phyloP scores from a whole-genome alignment of 805 yeast genomes.

The Yamadazyma laniorum region DNA sequence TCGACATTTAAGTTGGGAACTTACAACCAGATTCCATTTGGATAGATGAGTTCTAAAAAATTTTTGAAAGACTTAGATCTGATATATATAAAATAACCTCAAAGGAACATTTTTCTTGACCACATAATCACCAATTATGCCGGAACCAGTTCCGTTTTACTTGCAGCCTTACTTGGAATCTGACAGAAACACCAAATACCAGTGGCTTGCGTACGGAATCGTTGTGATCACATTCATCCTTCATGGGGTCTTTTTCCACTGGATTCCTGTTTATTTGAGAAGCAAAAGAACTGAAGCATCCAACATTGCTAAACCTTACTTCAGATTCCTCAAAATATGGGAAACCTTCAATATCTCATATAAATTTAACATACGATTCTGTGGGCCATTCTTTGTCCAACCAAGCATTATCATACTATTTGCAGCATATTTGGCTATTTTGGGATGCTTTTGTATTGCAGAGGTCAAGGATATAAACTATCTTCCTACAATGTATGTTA shows the following conservation, averaged over 20 bases:
- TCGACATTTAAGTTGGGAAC: too few relatives aligned
- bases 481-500: conserved; percentile 35
- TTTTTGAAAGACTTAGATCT: too few relatives aligned
- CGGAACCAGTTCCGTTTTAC: conserved; percentile 27
- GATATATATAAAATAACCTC: too few relatives aligned
- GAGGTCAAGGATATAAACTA: conserved; percentile 40
- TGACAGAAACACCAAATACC: conserved; percentile 32
- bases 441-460: conserved; percentile 25
- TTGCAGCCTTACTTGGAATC: conserved; percentile 40
- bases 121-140: too few relatives aligned
- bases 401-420: conserved; percentile 39
- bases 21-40: neutral
- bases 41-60: too few relatives aligned
- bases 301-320: conserved; percentile 20
- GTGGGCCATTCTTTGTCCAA: conserved; percentile 30
- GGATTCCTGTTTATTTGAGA: conserved; percentile 39
- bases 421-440: conserved; percentile 26
- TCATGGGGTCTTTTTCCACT: conserved; percentile 43
- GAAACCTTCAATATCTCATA: conserved; percentile 26
- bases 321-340: conserved; percentile 27
- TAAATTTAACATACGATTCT: conserved; percentile 17
- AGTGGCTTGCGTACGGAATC: conserved; percentile 34
- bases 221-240: conserved; percentile 23
- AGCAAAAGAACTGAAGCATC: conserved; percentile 17
- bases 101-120: too few relatives aligned